phyloP scores from a whole-genome alignment of 129 eudicot species.

The Cynara cardunculus region DNA sequence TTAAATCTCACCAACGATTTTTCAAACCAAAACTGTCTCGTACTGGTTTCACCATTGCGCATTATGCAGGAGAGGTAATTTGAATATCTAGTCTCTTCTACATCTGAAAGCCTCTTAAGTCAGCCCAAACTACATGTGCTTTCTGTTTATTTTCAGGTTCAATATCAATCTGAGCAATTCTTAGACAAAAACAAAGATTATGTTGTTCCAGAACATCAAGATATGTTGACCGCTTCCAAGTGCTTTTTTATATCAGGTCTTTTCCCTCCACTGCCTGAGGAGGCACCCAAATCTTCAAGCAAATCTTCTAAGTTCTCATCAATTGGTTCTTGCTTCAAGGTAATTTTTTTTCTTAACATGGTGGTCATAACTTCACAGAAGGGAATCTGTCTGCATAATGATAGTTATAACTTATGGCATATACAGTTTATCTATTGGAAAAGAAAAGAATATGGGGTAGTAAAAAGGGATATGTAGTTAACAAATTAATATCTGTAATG shows the following conservation, averaged over 20 bases:
- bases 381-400: not conserved
- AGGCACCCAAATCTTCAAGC: constrained; percentile 65
- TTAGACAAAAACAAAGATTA: constrained; percentile 96
- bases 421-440: constrained; percentile 9
- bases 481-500: constrained; percentile 6
- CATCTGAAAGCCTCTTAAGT: constrained; percentile 6
- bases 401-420: constrained; percentile 1
- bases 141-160: constrained; percentile 56
- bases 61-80: constrained; percentile 97
- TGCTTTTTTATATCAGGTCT: constrained; percentile 83
- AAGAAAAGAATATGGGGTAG: not conserved
- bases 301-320: constrained; percentile 97
- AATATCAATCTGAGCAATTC: constrained; percentile 85
- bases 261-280: constrained; percentile 82
- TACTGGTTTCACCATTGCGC: constrained; percentile 90
- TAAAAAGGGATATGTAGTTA: not conserved
- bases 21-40: constrained; percentile 90
- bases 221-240: constrained; percentile 79
- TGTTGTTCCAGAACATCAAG: constrained; percentile 98
- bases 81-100: not conserved
- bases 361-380: not conserved
- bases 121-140: constrained; percentile 6
- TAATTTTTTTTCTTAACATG: not conserved
- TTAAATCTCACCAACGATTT: constrained; percentile 74
- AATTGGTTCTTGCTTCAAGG: constrained; percentile 95